A percentile compares a stretch with the other conserved stretches of the same genome.
Conservation (phyloP, 2,329 filamentous ascomycete species). For the Fusarium zealandicum region DNA sequence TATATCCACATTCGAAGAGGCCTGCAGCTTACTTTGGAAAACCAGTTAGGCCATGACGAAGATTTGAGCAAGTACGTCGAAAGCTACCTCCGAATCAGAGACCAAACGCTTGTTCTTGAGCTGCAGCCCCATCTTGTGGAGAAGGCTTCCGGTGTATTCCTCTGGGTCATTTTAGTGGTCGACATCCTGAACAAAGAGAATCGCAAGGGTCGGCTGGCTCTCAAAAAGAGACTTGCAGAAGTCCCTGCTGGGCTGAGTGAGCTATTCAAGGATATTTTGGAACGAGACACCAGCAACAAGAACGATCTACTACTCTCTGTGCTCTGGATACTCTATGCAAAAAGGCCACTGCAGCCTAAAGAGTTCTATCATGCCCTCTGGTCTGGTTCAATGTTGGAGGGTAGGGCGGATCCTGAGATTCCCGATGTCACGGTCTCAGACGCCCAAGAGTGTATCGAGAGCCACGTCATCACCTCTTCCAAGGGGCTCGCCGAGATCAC, state of each 20-base stretch:
- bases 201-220: conserved; percentile 33
- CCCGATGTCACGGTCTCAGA: conserved; percentile 33
- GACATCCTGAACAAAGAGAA: conserved; percentile 49
- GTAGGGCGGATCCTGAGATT: accelerated
- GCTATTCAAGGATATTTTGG: conserved; percentile 60
- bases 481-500: conserved; percentile 59
- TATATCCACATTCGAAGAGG: conserved; percentile 46
- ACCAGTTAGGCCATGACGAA: conserved; percentile 29
- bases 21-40: conserved; percentile 38
- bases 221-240: conserved; percentile 43
- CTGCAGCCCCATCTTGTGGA: conserved; percentile 39
- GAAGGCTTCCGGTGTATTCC: conserved; percentile 53
- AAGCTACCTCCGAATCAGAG: conserved; percentile 5
- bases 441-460: background rate
- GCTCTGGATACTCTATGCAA: conserved; percentile 60
- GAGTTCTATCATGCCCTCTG: conserved; percentile 52
- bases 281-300: conserved; percentile 52
- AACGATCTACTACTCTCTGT: conserved; percentile 55
- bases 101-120: accelerated
- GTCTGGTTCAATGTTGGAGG: background rate
- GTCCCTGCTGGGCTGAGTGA: conserved; percentile 52
- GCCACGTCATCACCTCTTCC: conserved; percentile 51
- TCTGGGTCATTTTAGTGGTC: conserved; percentile 53
- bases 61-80: conserved; percentile 40
- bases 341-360: conserved; percentile 48